Evolutionary conservation across 345 rosid species (phyloP).

Genomic region (Eucalyptus virginea): DNA sequence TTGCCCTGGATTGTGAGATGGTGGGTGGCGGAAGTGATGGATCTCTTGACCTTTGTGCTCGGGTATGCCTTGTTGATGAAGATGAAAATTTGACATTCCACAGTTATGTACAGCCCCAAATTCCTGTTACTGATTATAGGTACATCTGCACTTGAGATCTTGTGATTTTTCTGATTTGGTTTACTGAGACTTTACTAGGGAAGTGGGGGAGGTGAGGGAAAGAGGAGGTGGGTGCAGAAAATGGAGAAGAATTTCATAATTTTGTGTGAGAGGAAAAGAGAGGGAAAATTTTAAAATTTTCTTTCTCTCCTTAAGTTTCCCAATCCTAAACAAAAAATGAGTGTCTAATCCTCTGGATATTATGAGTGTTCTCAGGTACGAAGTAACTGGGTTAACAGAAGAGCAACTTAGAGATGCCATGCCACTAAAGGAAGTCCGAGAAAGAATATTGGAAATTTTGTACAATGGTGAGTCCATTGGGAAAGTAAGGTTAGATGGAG

Average conservation of each 20-base stretch:
- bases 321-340: background rate
- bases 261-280: background rate
- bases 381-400: constrained; percentile 59
- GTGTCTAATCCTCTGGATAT: background rate
- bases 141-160: background rate
- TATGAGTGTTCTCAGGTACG: constrained; percentile 19
- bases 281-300: background rate
- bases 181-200: background rate
- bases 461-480: constrained; percentile 30
- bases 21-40: constrained; percentile 67
- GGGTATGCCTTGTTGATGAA: constrained; percentile 62
- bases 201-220: background rate
- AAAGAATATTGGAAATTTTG: constrained; percentile 28
- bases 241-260: background rate
- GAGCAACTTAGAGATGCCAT: constrained; percentile 50
- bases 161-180: background rate
- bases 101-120: constrained; percentile 42
- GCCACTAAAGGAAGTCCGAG: constrained; percentile 37
- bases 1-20: constrained; percentile 75
- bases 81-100: constrained; percentile 51
- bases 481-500: constrained; percentile 17
- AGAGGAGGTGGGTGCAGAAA: background rate
- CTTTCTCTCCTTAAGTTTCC: background rate
- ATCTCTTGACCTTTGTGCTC: constrained; percentile 44
- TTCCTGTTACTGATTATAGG: constrained; percentile 57